Evolutionary conservation across 805 yeast species (phyloP), one percentile per base, ranked within the genome.

Genomic region (Candida palmyrensis): DNA sequence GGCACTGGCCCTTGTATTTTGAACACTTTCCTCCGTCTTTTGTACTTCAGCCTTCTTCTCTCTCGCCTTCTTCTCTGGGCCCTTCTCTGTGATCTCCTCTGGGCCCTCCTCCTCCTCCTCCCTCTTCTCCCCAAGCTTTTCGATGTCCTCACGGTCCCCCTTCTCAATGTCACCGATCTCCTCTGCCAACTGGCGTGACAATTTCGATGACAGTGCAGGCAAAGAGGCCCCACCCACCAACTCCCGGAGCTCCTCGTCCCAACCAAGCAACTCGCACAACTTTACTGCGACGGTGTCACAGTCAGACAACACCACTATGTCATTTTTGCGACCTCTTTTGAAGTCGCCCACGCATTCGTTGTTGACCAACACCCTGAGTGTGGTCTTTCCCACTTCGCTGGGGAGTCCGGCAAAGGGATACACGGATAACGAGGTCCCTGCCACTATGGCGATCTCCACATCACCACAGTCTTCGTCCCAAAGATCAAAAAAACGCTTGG

Each of bases 351-450:
- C 96, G 0, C 58, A 47, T 38, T 85, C 96, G 34, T 71, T 69
- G 51, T 90, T 90, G 22, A 87, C 68, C 37, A 90, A 66, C 0
- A 80, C 77, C 39, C 98, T 66, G 3, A 66, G 51, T 13, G 75
- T 57, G 3, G 34, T 33, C 1, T 47, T 45, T 3, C 67, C 65
- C 0, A 81, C 73, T 46, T 83, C 88, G 2, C 73, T 57, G 0
- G 96, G 96, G 32, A 90, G 61, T 7, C 77, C 67, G 1, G 96
- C 96, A 68, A 90, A 90, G 2, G 98, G 98, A 42, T 77, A 77
- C 1, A 90, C 97, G 1, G 89, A 77, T 25, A 90, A 68, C 0
- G 96, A 85, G 0, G 97, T 87, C 1, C 98, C 98, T 0, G 95
- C 96, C 1, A 90, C 88, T 15, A 90, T 75, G 0, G 87, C 86